These are phyloP conservation scores for Arthrobotrys musiformis DNA, from an alignment of 2,329 filamentous ascomycete genomes.

Conservation along the genomic window DNA sequence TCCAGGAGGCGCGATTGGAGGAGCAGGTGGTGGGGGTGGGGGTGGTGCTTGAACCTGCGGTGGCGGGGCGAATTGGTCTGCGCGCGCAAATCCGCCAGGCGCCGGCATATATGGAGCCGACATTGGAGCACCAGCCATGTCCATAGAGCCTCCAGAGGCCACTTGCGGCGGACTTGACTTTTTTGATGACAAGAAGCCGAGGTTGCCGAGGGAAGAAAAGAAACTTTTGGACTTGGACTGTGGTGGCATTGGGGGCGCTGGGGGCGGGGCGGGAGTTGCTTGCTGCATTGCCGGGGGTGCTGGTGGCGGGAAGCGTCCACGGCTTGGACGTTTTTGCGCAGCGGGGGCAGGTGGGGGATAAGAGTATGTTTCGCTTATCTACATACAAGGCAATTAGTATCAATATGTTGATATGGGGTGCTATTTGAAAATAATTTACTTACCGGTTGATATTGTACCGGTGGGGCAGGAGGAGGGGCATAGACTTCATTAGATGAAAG, in stretches of 20 bases:
- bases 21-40: background rate
- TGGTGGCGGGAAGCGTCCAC: background rate
- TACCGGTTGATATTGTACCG: background rate
- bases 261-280: background rate
- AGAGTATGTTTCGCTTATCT: background rate
- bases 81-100: background rate
- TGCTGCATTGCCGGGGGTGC: background rate
- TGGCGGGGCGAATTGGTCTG: background rate
- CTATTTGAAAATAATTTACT: background rate
- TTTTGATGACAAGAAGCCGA: slow-evolving; percentile 1
- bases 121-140: background rate
- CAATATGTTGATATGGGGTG: background rate
- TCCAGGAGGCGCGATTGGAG: background rate
- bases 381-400: background rate
- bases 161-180: slow-evolving; percentile 4
- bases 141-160: background rate
- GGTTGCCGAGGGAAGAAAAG: background rate
- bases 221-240: background rate
- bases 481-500: background rate
- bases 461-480: background rate
- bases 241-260: background rate
- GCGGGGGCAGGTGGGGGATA: background rate
- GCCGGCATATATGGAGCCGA: background rate
- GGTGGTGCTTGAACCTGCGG: background rate
- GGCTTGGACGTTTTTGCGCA: background rate